Evolutionary conservation across 192 early-diverging fungal species (phyloP), one percentile per base, ranked within the genome.

Genomic region (Coemansia sp.): DNA sequence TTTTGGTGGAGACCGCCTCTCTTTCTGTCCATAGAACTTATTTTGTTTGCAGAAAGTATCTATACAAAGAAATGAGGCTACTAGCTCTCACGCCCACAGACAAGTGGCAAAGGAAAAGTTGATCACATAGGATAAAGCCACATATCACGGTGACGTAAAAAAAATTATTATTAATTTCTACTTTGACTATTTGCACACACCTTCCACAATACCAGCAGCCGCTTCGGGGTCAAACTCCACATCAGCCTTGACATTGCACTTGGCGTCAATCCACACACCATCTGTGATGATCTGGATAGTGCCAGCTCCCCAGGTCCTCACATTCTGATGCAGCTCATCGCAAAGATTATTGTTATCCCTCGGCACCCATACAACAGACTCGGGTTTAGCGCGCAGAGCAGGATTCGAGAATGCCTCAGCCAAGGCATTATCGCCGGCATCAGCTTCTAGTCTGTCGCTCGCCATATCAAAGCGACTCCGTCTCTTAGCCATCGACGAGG

Each of bases 361-460:
- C 8, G 80, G 80, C 66, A 83, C 80, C 80, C 80, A 83, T 49
- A 83, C 53, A 64, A 29, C 50, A 75, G 70, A 69, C 66, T 70
- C 67, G 0, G 80, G 65, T 13, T 49, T 63, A 8, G 80, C 80
- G 13, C 75, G 69, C 49, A 75, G 5, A 11, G 65, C 66, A 3
- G 75, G 75, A 31, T 61, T 67, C 0, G 80, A 55, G 52, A 83
- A 78, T 62, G 55, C 55, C 13, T 60, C 16, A 8, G 64, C 67
- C 53, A 83, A 41, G 53, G 53, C 70, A 73, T 78, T 78, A 39
- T 83, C 81, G 44, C 69, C 66, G 2, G 55, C 65, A 27, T 70
- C 53, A 20, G 8, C 57, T 27, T 60, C 57, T 10, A 83, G 33
- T 33, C 57, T 34, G 24, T 34, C 57, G 31, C 15, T 9, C 6